A percentile compares a stretch with the other conserved stretches of the same genome.
phyloP scores from a whole-genome alignment of 2,329 filamentous ascomycete genomes.

The Rhinocladiella similis region DNA sequence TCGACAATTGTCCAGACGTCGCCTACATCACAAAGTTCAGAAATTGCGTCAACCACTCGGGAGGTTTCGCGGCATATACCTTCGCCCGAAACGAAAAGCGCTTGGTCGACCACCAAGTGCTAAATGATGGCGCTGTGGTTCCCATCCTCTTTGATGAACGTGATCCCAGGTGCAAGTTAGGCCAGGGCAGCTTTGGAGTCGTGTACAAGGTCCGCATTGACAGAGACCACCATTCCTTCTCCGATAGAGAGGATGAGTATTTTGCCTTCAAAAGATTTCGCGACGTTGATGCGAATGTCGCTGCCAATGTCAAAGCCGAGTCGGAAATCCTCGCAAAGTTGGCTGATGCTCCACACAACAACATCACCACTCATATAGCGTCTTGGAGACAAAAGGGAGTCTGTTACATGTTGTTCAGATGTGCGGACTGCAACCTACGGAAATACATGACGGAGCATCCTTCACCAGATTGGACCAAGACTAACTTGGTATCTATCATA shows the following conservation, averaged over 20 bases:
- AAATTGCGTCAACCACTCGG: not conserved
- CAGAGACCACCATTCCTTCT: not conserved
- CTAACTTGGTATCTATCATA: not conserved
- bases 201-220: conserved; percentile 2
- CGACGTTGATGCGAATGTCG: not conserved
- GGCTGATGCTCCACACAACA: not conserved
- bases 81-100: not conserved
- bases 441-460: not conserved
- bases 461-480: not conserved
- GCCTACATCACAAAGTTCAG: not conserved
- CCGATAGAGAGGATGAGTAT: not conserved
- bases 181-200: not conserved
- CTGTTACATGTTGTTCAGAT: not conserved
- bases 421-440: not conserved
- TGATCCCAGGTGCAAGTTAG: not conserved
- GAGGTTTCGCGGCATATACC: not conserved
- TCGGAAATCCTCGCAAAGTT: not conserved
- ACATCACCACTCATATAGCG: not conserved
- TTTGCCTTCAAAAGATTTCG: not conserved
- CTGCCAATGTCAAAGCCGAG: not conserved
- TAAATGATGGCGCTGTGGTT: not conserved
- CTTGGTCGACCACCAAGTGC: not conserved
- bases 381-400: not conserved
- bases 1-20: not conserved
- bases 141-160: not conserved